Conservation (phyloP, 768 basidiomycete species). For the Xerocomellus amylosporus region DNA sequence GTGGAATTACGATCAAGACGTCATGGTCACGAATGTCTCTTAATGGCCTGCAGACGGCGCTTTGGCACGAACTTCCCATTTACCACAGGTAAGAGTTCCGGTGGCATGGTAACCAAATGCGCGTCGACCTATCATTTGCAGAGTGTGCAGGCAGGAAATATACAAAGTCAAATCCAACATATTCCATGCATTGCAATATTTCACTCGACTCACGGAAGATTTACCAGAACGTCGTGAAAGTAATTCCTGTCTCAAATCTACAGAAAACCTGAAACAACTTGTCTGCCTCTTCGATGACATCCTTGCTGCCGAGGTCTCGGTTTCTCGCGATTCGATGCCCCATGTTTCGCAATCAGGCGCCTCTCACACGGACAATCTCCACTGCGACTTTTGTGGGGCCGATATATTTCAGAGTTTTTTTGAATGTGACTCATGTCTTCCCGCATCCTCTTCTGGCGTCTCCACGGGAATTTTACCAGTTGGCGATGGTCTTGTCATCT, state of each 20-base stretch:
- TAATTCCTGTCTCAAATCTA: neutral
- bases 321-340: conserved; percentile 30
- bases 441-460: conserved; percentile 11
- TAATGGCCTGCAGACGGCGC: conserved; percentile 53
- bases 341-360: conserved; percentile 28
- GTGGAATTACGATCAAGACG: conserved; percentile 79
- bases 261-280: conserved; percentile 34
- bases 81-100: conserved; percentile 60
- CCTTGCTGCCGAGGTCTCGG: conserved; percentile 43
- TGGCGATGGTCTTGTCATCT: conserved; percentile 53
- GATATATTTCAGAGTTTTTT: conserved; percentile 85
- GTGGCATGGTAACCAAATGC: neutral
- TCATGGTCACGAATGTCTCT: conserved; percentile 87
- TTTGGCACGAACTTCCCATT: conserved; percentile 72
- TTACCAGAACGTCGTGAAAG: neutral
- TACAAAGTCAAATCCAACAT: conserved; percentile 73
- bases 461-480: conserved; percentile 17
- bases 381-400: conserved; percentile 77
- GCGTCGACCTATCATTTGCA: conserved; percentile 27
- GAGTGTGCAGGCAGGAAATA: conserved; percentile 77
- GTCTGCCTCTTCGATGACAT: conserved; percentile 51
- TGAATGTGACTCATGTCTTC: conserved; percentile 55
- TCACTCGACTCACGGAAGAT: conserved; percentile 20
- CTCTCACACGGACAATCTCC: conserved; percentile 32
- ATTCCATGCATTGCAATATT: conserved; percentile 48